Evolutionary conservation across 345 rosid species (phyloP).

Genomic region (Gossypium anomalum): DNA sequence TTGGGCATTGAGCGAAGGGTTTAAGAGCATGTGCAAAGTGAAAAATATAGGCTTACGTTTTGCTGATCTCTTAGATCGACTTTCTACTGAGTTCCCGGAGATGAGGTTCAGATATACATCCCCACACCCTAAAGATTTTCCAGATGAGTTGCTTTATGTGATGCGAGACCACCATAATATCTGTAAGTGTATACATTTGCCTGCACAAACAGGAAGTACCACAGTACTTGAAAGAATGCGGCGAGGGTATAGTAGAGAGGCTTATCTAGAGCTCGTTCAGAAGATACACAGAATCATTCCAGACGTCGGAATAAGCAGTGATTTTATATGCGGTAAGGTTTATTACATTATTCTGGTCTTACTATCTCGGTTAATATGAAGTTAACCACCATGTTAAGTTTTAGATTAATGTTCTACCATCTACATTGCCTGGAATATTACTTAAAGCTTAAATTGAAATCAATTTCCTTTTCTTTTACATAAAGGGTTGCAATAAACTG

Average conservation of each 20-base stretch:
- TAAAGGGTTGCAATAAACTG: background rate
- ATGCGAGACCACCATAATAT: slow-evolving; percentile 81
- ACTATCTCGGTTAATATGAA: background rate
- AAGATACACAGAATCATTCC: slow-evolving; percentile 73
- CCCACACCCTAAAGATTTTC: slow-evolving; percentile 94
- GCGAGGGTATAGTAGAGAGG: slow-evolving; percentile 87
- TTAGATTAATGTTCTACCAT: background rate
- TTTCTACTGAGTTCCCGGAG: slow-evolving; percentile 79
- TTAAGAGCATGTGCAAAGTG: slow-evolving; percentile 75
- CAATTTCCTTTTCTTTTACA: background rate
- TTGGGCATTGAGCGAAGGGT: slow-evolving; percentile 82
- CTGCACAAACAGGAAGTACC: slow-evolving; percentile 90
- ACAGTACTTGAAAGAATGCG: slow-evolving; percentile 76
- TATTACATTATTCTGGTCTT: slow-evolving; percentile 4
- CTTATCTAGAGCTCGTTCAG: slow-evolving; percentile 85
- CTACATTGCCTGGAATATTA: background rate
- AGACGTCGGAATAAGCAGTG: slow-evolving; percentile 79
- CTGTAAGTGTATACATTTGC: slow-evolving; percentile 82
- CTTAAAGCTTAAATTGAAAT: background rate
- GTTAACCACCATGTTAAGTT: background rate
- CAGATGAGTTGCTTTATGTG: slow-evolving; percentile 66
- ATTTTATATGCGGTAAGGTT: slow-evolving; percentile 75
- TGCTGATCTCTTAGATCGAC: slow-evolving; percentile 81
- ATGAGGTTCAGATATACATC: slow-evolving; percentile 96
- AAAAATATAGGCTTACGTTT: slow-evolving; percentile 72